These are phyloP conservation scores for Gossypium arboreum DNA, from an alignment of 345 rosid genomes.

Conservation along the genomic window DNA sequence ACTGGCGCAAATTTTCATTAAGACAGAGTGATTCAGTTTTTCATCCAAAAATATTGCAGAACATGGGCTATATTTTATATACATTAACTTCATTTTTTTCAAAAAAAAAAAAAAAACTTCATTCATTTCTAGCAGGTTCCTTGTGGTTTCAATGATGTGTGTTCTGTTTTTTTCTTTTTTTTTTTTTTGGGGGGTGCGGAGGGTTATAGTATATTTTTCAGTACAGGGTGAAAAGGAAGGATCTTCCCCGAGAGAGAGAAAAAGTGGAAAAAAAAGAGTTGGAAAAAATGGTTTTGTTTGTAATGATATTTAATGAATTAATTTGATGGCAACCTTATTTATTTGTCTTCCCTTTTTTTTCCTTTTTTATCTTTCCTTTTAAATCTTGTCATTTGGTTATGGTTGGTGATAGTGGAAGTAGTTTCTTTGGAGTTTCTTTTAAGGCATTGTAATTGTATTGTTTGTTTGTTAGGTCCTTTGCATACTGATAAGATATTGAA, in stretches of 20 bases:
- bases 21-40: constrained; percentile 7
- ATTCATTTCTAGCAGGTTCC: constrained; percentile 12
- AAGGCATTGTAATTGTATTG: constrained; percentile 41
- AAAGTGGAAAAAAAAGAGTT: neutral
- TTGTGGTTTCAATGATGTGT: constrained; percentile 10
- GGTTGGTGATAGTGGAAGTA: constrained; percentile 93
- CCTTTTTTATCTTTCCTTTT: constrained; percentile 15
- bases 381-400: constrained; percentile 26
- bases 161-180: neutral
- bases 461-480: constrained; percentile 47
- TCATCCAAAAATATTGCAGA: neutral
- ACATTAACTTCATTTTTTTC: too few relatives aligned
- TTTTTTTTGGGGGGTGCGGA: neutral
- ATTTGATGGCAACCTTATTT: constrained; percentile 28
- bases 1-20: neutral
- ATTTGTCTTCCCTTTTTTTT: constrained; percentile 15
- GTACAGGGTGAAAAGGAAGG: neutral
- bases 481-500: constrained; percentile 29
- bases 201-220: constrained; percentile 2
- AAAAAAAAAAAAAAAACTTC: too few relatives aligned
- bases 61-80: too few relatives aligned
- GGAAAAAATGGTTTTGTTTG: constrained; percentile 2
- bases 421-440: constrained; percentile 82
- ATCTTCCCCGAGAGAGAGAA: neutral
- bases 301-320: constrained; percentile 19